Evolutionary conservation across 2,329 filamentous ascomycete genomes (phyloP).

Genomic region (Leptographium flavum): DNA sequence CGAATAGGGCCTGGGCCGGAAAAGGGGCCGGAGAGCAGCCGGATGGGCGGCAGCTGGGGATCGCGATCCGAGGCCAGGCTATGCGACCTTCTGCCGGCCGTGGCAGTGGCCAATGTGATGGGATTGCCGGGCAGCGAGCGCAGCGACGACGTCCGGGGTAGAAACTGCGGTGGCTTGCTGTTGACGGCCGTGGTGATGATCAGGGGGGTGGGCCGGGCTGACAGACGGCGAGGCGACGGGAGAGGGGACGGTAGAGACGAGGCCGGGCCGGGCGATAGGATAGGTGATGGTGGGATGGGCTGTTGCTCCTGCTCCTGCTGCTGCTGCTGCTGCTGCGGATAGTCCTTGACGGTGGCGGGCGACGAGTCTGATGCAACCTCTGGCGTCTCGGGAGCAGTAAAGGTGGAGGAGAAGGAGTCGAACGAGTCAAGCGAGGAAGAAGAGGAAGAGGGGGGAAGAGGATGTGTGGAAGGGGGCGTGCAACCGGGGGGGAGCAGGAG

Average conservation of each 20-base stretch:
- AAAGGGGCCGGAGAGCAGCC: neutral
- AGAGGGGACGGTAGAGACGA: neutral
- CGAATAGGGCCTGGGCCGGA: conserved; percentile 23
- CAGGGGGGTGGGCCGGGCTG: conserved; percentile 5
- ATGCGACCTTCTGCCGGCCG: conserved; percentile 2
- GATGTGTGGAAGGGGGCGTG: neutral
- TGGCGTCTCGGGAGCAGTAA: neutral
- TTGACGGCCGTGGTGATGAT: conserved; percentile 1
- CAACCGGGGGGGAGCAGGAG: conserved; percentile 1
- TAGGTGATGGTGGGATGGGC: no score
- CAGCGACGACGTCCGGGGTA: conserved; percentile 6
- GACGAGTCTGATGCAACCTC: neutral
- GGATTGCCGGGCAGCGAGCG: conserved; percentile 3
- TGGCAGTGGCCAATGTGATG: neutral
- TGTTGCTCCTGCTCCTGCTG: no score
- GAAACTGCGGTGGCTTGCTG: neutral
- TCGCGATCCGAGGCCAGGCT: conserved; percentile 1
- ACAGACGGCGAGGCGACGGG: neutral
- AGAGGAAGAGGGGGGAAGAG: neutral
- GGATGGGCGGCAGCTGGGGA: neutral
- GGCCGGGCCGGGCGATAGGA: neutral
- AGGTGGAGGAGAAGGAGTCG: neutral
- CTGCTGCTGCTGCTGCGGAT: no score
- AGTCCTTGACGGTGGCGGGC: no score
- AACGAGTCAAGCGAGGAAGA: conserved; percentile 1